phyloP scores from a whole-genome alignment of 1,284 basidiomycete genomes.

The Trichosporon sp. region DNA sequence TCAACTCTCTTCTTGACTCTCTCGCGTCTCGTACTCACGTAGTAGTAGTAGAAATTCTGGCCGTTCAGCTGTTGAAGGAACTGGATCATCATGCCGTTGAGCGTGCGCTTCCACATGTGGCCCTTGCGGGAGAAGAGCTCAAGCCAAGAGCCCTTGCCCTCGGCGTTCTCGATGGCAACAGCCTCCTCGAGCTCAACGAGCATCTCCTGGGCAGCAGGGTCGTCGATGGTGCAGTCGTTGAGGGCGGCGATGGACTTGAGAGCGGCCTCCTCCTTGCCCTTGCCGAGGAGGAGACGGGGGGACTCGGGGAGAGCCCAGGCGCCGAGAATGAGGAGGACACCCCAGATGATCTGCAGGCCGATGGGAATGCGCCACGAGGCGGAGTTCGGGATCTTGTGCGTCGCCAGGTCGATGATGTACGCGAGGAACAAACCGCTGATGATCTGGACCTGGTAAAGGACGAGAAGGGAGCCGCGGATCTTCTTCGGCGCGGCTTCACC shows the following conservation, averaged over 20 bases:
- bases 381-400: conserved; percentile 58
- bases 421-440: conserved; percentile 61
- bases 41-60: conserved; percentile 33
- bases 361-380: conserved; percentile 62
- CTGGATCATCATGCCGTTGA: conserved; percentile 69
- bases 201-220: conserved; percentile 61
- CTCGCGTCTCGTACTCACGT: too few species aligned
- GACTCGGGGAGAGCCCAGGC: conserved; percentile 74
- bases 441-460: conserved; percentile 71
- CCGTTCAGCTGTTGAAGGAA: conserved; percentile 69
- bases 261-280: conserved; percentile 53
- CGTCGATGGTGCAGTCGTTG: conserved; percentile 61
- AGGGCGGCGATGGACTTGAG: conserved; percentile 61
- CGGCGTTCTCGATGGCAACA: conserved; percentile 60
- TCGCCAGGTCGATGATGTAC: conserved; percentile 67
- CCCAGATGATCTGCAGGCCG: conserved; percentile 39
- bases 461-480: conserved; percentile 66
- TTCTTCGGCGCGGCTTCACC: conserved; percentile 73
- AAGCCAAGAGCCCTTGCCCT: conserved; percentile 69
- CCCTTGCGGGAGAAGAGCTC: conserved; percentile 63
- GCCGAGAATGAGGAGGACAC: conserved; percentile 52
- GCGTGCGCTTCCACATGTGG: conserved; percentile 11
- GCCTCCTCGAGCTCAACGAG: conserved; percentile 63
- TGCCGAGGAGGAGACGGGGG: conserved; percentile 40
- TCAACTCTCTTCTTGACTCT: too few species aligned